Evolutionary conservation across 2,329 filamentous ascomycete species (phyloP).

Genomic region (Fusarium fujikuroi): DNA sequence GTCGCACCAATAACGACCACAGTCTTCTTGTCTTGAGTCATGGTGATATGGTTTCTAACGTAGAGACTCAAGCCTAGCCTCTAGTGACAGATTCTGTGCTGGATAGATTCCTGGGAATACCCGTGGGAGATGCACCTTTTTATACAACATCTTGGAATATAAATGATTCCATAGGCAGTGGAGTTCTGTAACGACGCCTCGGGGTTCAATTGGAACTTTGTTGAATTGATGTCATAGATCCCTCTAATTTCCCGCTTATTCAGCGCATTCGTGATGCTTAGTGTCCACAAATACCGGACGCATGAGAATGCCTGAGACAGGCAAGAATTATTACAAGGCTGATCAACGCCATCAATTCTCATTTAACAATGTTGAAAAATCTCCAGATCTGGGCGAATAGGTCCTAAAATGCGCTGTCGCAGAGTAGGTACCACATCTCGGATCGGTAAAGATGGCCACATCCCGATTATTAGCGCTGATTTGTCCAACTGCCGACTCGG

Average conservation of each 20-base stretch:
- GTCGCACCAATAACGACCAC: slow-evolving; percentile 1
- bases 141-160: background rate
- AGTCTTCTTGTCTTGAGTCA: background rate
- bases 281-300: background rate
- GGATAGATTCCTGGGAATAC: rapidly evolving
- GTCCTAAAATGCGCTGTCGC: too few relatives aligned
- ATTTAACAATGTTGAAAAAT: too few relatives aligned
- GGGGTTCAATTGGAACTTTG: background rate
- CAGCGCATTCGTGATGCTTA: background rate
- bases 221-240: background rate
- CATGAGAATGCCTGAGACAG: too few relatives aligned
- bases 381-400: too few relatives aligned
- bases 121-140: rapidly evolving
- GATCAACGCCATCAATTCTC: background rate
- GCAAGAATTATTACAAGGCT: background rate
- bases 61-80: rapidly evolving
- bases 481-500: background rate
- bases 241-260: background rate
- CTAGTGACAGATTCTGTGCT: too few relatives aligned
- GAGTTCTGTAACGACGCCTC: background rate
- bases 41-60: background rate
- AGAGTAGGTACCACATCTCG: background rate
- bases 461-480: background rate
- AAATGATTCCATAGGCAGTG: background rate
- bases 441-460: background rate